These are phyloP conservation scores for Tolypocladium sp. DNA, from an alignment of 2,329 filamentous ascomycete species.

Conservation along the genomic window DNA sequence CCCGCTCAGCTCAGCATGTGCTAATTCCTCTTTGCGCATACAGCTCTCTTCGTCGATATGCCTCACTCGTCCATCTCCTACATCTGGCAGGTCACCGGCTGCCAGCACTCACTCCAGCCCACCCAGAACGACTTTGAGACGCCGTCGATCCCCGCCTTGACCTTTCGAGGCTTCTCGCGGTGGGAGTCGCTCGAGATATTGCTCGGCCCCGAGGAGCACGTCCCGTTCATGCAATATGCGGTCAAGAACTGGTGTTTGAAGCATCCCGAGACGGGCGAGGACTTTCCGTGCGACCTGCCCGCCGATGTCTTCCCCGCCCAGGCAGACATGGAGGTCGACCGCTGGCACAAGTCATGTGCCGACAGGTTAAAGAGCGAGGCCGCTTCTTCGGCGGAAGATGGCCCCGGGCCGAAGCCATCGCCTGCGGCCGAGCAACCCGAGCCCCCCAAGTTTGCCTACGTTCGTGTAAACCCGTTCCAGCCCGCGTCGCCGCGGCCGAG, in stretches of 20 bases:
- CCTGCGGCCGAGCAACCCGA: slow-evolving; percentile 20
- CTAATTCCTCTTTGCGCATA: slow-evolving; percentile 1
- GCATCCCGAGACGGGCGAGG: slow-evolving; percentile 63
- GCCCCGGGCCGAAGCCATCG: slow-evolving; percentile 7
- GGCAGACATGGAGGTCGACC: slow-evolving; percentile 71
- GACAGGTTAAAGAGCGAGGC: slow-evolving; percentile 58
- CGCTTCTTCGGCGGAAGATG: slow-evolving; percentile 13
- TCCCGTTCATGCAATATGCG: slow-evolving; percentile 71
- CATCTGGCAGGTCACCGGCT: slow-evolving; percentile 87
- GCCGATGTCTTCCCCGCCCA: slow-evolving; percentile 57
- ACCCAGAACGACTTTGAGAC: slow-evolving; percentile 61
- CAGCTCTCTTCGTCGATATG: slow-evolving; percentile 68
- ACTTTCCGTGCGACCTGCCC: slow-evolving; percentile 53
- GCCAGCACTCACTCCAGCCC: slow-evolving; percentile 78
- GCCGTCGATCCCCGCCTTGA: slow-evolving; percentile 75
- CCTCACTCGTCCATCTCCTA: slow-evolving; percentile 71
- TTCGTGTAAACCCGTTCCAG: slow-evolving; percentile 21
- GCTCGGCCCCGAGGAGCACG: slow-evolving; percentile 80
- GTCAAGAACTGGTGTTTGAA: slow-evolving; percentile 68
- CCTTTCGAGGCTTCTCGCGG: slow-evolving; percentile 74
- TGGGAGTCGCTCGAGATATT: slow-evolving; percentile 92
- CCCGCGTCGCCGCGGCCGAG: slow-evolving; percentile 15
- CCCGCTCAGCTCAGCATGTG: not conserved
- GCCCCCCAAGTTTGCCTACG: slow-evolving; percentile 25
- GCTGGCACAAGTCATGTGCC: slow-evolving; percentile 76